Evolutionary conservation across 2,329 filamentous ascomycete genomes (phyloP), one percentile per base, ranked within the genome.

Genomic region (Macrophomina pseudophaseolina): DNA sequence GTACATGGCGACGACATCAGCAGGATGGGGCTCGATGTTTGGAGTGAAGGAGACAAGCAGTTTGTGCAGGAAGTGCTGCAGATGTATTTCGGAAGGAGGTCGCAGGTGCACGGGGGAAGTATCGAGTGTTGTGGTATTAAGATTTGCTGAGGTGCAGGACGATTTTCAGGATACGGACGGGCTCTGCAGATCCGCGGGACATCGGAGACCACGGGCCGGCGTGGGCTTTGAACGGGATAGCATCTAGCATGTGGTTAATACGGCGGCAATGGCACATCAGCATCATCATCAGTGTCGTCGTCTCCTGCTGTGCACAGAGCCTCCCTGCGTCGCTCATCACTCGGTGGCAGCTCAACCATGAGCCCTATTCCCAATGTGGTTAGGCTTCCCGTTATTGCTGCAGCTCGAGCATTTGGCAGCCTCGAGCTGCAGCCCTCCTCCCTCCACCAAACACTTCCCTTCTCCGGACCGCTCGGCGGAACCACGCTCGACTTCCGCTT

Each of bases 21-120:
- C 67, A 82, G 84, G 53, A 90, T 94, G 88, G 92, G 92, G 0
- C 83, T 95, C 23, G 92, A 95, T 72, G 83, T 89, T 0, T 95
- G 91, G 91, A 93, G 90, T 74, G 82, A 85, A 38, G 82, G 82
- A 16, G 92, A 94, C 74, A 86, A 86, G n/a, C 81, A 81, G 2
- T 94, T 94, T 73, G 85, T 92, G 16, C 81, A 81, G 69, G 88
- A 89, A 65, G 80, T 91, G 60, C 80, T 87, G 52, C 82, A 78
- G 69, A 79, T 86, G 69, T 94, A 92, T 79, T 93, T 92, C 78
- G 87, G 82, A 35, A 81, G 89, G 16, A 77, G 82, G 54, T 88
- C 88, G 9, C 83, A 84, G 70, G 86, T 92, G 23, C 86, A 91
- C 74, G 87, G 87, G 42, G 88, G 88, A 73, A 86, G 86, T n/a